Percentiles rank a stretch among this genome's conserved stretches.
These are phyloP conservation scores for Coprinopsis marcescibilis DNA, from an alignment of 768 basidiomycete genomes.

Conservation along the genomic window DNA sequence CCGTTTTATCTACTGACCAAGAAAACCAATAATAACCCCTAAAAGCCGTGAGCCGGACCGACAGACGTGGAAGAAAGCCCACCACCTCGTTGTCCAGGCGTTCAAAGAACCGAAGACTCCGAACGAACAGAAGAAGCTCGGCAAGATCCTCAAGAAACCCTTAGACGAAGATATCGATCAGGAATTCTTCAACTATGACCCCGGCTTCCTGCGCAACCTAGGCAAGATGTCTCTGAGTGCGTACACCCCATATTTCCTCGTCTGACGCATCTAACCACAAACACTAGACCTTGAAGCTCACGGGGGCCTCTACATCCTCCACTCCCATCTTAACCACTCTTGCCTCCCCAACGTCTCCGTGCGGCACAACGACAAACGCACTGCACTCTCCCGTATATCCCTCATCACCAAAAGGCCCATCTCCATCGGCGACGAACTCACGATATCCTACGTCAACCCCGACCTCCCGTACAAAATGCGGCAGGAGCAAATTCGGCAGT, in stretches of 20 bases:
- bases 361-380: constrained; percentile 66
- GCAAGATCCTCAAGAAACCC: constrained; percentile 48
- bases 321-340: constrained; percentile 84
- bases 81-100: constrained; percentile 49
- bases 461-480: constrained; percentile 41
- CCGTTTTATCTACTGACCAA: constrained; percentile 5
- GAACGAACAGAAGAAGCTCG: constrained; percentile 52
- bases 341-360: constrained; percentile 78
- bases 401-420: constrained; percentile 64
- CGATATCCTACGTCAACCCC: constrained; percentile 77
- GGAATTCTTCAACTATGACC: constrained; percentile 68
- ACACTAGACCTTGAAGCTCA: constrained; percentile 71
- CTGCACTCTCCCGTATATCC: constrained; percentile 68
- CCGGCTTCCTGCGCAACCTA: constrained; percentile 61
- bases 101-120: constrained; percentile 54
- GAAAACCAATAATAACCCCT: constrained; percentile 8
- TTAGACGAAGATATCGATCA: constrained; percentile 40
- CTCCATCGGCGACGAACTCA: constrained; percentile 64
- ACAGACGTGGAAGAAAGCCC: constrained; percentile 61
- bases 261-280: constrained; percentile 4
- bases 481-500: constrained; percentile 50
- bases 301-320: constrained; percentile 79
- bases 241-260: constrained; percentile 24
- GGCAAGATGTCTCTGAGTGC: constrained; percentile 79
- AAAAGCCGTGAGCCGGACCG: constrained; percentile 49